A percentile compares a stretch with the other conserved stretches of the same genome.
Evolutionary conservation across 2,329 filamentous ascomycete genomes (phyloP).

Genomic region (Zymoseptoria tritici): DNA sequence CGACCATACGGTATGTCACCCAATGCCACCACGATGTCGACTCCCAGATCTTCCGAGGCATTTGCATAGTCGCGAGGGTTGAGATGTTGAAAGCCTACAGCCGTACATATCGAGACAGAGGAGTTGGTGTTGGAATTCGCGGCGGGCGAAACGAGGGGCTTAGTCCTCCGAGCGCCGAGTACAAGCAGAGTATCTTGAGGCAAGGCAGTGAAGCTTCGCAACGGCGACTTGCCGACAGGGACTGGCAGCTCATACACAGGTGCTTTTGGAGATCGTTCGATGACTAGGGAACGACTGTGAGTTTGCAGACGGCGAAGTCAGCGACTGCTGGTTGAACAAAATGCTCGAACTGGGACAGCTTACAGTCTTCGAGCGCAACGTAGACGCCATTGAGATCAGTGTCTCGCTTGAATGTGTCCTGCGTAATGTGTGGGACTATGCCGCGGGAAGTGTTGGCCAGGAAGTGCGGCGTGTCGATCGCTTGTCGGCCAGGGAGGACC

Average conservation of each 20-base stretch:
- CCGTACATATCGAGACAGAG: slow-evolving; percentile 71
- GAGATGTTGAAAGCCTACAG: slow-evolving; percentile 72
- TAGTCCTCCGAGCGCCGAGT: slow-evolving; percentile 68
- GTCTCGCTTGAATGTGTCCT: slow-evolving; percentile 66
- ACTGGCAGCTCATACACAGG: slow-evolving; percentile 47
- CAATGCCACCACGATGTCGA: slow-evolving; percentile 73
- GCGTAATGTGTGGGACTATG: slow-evolving; percentile 77
- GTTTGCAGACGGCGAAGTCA: slow-evolving; percentile 18
- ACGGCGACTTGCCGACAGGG: slow-evolving; percentile 43
- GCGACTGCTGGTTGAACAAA: neutral
- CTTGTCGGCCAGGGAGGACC: slow-evolving; percentile 52
- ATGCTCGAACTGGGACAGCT: slow-evolving; percentile 29
- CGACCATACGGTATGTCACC: slow-evolving; percentile 62
- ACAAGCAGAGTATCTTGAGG: slow-evolving; percentile 60
- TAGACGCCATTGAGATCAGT: slow-evolving; percentile 64
- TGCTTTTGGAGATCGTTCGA: slow-evolving; percentile 50
- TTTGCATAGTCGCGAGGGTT: slow-evolving; percentile 61
- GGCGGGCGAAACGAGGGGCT: slow-evolving; percentile 65
- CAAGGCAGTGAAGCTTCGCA: slow-evolving; percentile 72
- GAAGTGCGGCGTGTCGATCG: slow-evolving; percentile 77
- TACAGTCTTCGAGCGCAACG: slow-evolving; percentile 88
- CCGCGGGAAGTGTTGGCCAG: slow-evolving; percentile 76
- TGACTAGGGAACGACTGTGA: slow-evolving; percentile 45
- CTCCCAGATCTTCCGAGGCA: slow-evolving; percentile 57
- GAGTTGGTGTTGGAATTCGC: slow-evolving; percentile 44